Conservation (phyloP, 2,329 filamentous ascomycete species). For the Pseudogymnoascus sp. region DNA sequence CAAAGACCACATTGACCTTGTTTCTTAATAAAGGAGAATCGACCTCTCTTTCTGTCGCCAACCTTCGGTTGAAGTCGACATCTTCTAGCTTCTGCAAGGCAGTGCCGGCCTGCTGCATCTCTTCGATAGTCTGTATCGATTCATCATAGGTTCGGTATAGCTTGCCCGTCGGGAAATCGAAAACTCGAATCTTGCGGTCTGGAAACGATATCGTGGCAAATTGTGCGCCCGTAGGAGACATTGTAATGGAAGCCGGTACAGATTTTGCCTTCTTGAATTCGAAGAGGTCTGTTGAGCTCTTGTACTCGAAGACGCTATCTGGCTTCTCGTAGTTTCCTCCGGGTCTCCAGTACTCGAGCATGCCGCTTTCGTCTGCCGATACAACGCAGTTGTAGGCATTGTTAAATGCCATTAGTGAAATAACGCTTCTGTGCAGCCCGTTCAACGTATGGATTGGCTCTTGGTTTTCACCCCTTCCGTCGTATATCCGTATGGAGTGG, state of each 20-base stretch:
- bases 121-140: conserved; percentile 77
- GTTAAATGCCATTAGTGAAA: conserved; percentile 85
- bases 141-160: conserved; percentile 92
- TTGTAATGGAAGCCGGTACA: conserved; percentile 68
- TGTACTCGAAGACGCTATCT: conserved; percentile 82
- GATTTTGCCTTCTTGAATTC: conserved; percentile 96
- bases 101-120: conserved; percentile 94
- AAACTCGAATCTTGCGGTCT: conserved; percentile 85
- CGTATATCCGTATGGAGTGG: conserved; percentile 72
- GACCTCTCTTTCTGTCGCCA: conserved; percentile 80
- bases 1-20: conserved; percentile 82
- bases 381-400: conserved; percentile 81
- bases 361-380: conserved; percentile 80
- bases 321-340: conserved; percentile 79
- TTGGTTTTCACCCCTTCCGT: conserved; percentile 76
- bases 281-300: conserved; percentile 88
- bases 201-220: conserved; percentile 89
- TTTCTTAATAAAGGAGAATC: conserved; percentile 60
- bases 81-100: conserved; percentile 74
- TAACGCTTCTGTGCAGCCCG: conserved; percentile 71
- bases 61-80: conserved; percentile 81
- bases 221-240: conserved; percentile 78
- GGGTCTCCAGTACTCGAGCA: conserved; percentile 95
- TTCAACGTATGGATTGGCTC: conserved; percentile 70
- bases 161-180: conserved; percentile 85